A percentile compares a stretch with the other conserved stretches of the same genome.
These are phyloP conservation scores for Ganoderma multipileum DNA, from an alignment of 1,284 basidiomycete species.

Conservation along the genomic window DNA sequence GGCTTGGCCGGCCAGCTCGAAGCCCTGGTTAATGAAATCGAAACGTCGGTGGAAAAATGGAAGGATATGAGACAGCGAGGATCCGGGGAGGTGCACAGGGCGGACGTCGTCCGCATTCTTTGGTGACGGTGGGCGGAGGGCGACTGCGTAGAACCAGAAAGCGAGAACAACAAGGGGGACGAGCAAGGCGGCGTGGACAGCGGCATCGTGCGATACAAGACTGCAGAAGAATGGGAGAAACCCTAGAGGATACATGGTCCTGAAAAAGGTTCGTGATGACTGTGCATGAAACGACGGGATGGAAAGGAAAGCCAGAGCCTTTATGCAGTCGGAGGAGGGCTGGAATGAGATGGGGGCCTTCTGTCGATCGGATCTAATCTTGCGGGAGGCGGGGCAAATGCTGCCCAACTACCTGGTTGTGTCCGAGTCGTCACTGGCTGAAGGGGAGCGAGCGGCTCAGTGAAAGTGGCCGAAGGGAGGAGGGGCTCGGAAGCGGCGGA, in stretches of 20 bases:
- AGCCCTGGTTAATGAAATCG: conserved; percentile 75
- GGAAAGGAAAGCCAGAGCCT: conserved; percentile 25
- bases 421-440: conserved; percentile 1
- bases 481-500: neutral
- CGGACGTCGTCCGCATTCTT: conserved; percentile 44
- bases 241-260: conserved; percentile 55
- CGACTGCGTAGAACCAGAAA: conserved; percentile 48
- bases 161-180: conserved; percentile 61
- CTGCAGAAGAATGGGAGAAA: conserved; percentile 63
- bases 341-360: conserved; percentile 19
- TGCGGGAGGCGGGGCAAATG: neutral
- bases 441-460: neutral
- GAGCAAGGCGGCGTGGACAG: conserved; percentile 59
- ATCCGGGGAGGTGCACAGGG: conserved; percentile 62
- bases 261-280: conserved; percentile 22
- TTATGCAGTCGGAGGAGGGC: conserved; percentile 21
- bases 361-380: conserved; percentile 26
- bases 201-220: conserved; percentile 62
- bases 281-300: conserved; percentile 20
- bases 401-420: conserved; percentile 9
- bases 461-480: conserved; percentile 7
- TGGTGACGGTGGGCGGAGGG: conserved; percentile 7
- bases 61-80: conserved; percentile 58
- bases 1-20: conserved; percentile 66
- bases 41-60: conserved; percentile 73